Evolutionary conservation across 2,329 filamentous ascomycete species (phyloP).

Genomic region (Epichloe aotearoae): DNA sequence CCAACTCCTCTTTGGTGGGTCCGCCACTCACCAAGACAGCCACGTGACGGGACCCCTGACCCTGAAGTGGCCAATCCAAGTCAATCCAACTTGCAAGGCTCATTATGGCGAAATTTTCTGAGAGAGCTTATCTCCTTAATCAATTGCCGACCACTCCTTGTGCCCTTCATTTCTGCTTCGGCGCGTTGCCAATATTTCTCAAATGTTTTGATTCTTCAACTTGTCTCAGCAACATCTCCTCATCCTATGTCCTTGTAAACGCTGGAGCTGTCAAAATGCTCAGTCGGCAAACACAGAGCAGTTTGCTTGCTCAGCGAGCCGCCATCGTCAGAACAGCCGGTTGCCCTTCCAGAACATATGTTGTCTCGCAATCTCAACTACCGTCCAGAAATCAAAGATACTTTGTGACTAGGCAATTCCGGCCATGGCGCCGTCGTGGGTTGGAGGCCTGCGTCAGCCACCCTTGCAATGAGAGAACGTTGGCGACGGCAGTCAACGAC

Average conservation of each 20-base stretch:
- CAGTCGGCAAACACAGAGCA: slow-evolving; percentile 19
- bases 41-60: slow-evolving; percentile 7
- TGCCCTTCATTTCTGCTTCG: background rate
- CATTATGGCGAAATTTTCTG: slow-evolving; percentile 16
- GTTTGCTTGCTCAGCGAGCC: slow-evolving; percentile 14
- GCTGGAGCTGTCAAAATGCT: slow-evolving; percentile 19
- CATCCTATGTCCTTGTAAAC: background rate
- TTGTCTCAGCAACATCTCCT: background rate
- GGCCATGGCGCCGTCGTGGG: slow-evolving; percentile 17
- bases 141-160: slow-evolving; percentile 2
- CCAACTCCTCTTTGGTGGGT: slow-evolving; percentile 3
- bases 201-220: slow-evolving; percentile 13
- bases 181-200: background rate
- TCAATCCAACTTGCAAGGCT: background rate
- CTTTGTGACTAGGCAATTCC: slow-evolving; percentile 16
- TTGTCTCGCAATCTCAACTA: slow-evolving; percentile 7
- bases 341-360: slow-evolving; percentile 7
- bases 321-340: slow-evolving; percentile 9
- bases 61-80: slow-evolving; percentile 3
- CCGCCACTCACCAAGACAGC: background rate
- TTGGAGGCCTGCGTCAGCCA: slow-evolving; percentile 10
- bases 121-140: slow-evolving; percentile 6
- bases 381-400: slow-evolving; percentile 12
- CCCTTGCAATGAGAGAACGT: slow-evolving; percentile 16
- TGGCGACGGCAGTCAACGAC: slow-evolving; percentile 30